These are phyloP conservation scores for Sugiyamaella xylanicola DNA, from an alignment of 1,139 yeast genomes.

Conservation along the genomic window DNA sequence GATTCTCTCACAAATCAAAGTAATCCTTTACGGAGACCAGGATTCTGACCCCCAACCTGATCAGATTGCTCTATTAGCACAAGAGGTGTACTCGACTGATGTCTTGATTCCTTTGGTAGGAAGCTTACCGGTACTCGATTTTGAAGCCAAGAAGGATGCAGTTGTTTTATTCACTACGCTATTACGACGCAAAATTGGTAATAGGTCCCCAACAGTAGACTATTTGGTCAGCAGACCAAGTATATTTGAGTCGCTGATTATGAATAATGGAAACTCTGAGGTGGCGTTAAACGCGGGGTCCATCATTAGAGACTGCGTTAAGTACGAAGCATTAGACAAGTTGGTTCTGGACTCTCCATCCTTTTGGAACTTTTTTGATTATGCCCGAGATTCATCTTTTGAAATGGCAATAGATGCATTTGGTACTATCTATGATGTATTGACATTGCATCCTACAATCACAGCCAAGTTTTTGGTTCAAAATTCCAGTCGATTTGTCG, in stretches of 20 bases:
- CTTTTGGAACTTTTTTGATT: constrained; percentile 83
- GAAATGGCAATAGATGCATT: constrained; percentile 92
- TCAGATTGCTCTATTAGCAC: constrained; percentile 65
- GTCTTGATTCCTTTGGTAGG: constrained; percentile 61
- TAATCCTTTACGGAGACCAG: constrained; percentile 74
- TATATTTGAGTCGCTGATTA: constrained; percentile 61
- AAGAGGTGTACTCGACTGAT: constrained; percentile 75
- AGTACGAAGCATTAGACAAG: constrained; percentile 69
- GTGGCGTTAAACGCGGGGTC: constrained; percentile 74
- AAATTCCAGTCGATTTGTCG: constrained; percentile 54
- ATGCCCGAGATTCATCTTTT: constrained; percentile 74
- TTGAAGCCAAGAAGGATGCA: constrained; percentile 88
- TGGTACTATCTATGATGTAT: constrained; percentile 62
- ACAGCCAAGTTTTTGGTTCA: constrained; percentile 66
- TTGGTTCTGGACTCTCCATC: constrained; percentile 57
- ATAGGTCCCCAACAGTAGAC: constrained; percentile 83
- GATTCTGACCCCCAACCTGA: constrained; percentile 74
- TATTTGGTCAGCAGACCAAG: constrained; percentile 70
- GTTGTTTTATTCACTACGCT: constrained; percentile 71
- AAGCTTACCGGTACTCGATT: constrained; percentile 67
- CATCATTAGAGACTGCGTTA: constrained; percentile 82
- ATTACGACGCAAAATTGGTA: constrained; percentile 76
- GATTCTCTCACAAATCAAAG: constrained; percentile 65
- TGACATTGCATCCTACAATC: constrained; percentile 59
- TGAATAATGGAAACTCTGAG: constrained; percentile 72